These are phyloP conservation scores for Cladosporium cucumerinum DNA, from an alignment of 2,329 filamentous ascomycete genomes.

Conservation along the genomic window DNA sequence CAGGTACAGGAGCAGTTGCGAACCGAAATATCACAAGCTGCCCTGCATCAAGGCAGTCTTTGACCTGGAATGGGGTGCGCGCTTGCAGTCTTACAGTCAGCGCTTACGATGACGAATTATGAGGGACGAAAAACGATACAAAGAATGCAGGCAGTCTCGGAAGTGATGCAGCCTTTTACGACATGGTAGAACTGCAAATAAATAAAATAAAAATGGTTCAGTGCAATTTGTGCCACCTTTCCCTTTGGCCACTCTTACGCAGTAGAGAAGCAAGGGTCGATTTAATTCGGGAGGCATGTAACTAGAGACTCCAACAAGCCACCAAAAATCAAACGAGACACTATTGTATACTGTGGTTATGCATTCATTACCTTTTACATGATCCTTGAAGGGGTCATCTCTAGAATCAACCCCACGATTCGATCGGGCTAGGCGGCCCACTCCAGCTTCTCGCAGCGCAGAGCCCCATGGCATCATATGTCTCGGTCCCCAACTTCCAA, in stretches of 20 bases:
- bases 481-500: not conserved
- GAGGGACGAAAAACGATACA: not conserved
- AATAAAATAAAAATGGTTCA: not conserved
- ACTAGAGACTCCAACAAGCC: not conserved
- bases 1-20: slow-evolving; percentile 7
- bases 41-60: not conserved
- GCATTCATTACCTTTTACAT: not conserved
- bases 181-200: not conserved
- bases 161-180: not conserved
- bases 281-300: not conserved
- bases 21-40: slow-evolving; percentile 3
- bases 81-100: not conserved
- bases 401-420: not conserved
- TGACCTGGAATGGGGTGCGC: not conserved
- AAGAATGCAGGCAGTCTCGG: not conserved
- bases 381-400: not conserved
- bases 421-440: not conserved
- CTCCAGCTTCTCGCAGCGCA: not conserved
- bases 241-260: not conserved
- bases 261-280: not conserved
- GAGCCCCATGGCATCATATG: slow-evolving; percentile 5
- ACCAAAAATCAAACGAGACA: not conserved
- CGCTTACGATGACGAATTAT: not conserved
- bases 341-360: not conserved
- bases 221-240: not conserved